Evolutionary conservation across 345 rosid species (phyloP).

Genomic region (Corchorus olitorius): DNA sequence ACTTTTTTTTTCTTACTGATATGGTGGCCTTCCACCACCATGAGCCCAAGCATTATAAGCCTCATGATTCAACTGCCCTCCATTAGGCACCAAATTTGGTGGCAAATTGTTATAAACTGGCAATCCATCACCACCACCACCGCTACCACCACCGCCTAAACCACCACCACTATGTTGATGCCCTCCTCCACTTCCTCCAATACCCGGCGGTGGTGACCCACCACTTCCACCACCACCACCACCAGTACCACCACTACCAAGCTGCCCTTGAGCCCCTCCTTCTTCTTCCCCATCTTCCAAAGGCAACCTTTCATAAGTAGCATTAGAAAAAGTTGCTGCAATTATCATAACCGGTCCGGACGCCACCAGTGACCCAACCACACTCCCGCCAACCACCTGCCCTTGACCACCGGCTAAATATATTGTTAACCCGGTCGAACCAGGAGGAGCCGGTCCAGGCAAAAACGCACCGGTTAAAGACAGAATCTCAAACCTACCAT

Average conservation of each 20-base stretch:
- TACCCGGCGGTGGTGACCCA: constrained; percentile 15
- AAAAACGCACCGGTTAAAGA: constrained; percentile 49
- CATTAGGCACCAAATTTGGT: constrained; percentile 69
- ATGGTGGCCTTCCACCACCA: constrained; percentile 40
- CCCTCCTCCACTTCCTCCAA: constrained; percentile 8
- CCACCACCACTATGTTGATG: constrained; percentile 15
- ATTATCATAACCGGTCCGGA: constrained; percentile 52
- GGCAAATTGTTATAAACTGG: constrained; percentile 65
- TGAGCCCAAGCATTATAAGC: constrained; percentile 49
- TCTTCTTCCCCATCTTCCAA: constrained; percentile 46
- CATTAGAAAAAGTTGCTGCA: constrained; percentile 53
- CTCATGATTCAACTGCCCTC: constrained; percentile 50
- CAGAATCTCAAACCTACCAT: constrained; percentile 52
- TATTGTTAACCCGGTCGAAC: constrained; percentile 50
- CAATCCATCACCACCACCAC: constrained; percentile 17
- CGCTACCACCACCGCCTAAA: constrained; percentile 5
- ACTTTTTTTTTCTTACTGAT: constrained; percentile 27
- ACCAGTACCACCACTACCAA: not conserved
- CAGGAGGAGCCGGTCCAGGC: constrained; percentile 53
- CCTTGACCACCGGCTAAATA: constrained; percentile 58
- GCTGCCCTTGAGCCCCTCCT: constrained; percentile 32
- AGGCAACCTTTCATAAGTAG: constrained; percentile 50
- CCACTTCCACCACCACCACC: not conserved
- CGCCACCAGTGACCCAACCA: constrained; percentile 45
- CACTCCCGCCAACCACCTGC: constrained; percentile 55